Percentiles rank a stretch among this genome's conserved stretches.
Evolutionary conservation across 768 basidiomycete species (phyloP).

Genomic region (Tulasnella sp.): DNA sequence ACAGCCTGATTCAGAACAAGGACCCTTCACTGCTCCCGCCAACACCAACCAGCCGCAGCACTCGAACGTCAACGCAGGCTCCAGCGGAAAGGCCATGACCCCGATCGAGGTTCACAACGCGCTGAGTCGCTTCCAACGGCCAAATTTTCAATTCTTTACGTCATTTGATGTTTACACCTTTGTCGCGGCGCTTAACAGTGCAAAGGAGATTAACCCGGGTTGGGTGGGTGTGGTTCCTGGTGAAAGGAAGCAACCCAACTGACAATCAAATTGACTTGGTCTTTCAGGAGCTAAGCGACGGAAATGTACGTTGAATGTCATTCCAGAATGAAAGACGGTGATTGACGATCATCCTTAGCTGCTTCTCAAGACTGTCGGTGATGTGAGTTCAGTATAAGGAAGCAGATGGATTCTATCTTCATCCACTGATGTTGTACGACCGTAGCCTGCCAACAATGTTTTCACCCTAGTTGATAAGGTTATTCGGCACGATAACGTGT

Average conservation of each 20-base stretch:
- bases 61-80: not conserved
- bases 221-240: constrained; percentile 21
- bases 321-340: constrained; percentile 27
- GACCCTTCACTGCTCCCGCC: too few species aligned
- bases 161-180: constrained; percentile 40
- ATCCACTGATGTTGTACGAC: constrained; percentile 22
- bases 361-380: constrained; percentile 31
- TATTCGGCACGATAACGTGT: constrained; percentile 36
- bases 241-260: constrained; percentile 20
- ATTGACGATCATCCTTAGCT: too few species aligned
- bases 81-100: constrained; percentile 22
- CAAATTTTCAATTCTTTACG: constrained; percentile 34
- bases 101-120: constrained; percentile 39
- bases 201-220: constrained; percentile 17
- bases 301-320: constrained; percentile 33
- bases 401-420: too few species aligned
- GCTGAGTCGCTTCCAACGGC: constrained; percentile 34
- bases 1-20: too few species aligned
- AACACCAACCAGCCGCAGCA: not conserved
- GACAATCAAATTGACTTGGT: constrained; percentile 21
- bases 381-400: constrained; percentile 24
- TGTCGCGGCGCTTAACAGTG: constrained; percentile 18
- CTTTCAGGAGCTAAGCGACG: constrained; percentile 32
- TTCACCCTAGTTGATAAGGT: constrained; percentile 41
- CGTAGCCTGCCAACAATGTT: constrained; percentile 30